Evolutionary conservation across 2,329 filamentous ascomycete species (phyloP).

Genomic region (Fusarium zealandicum): DNA sequence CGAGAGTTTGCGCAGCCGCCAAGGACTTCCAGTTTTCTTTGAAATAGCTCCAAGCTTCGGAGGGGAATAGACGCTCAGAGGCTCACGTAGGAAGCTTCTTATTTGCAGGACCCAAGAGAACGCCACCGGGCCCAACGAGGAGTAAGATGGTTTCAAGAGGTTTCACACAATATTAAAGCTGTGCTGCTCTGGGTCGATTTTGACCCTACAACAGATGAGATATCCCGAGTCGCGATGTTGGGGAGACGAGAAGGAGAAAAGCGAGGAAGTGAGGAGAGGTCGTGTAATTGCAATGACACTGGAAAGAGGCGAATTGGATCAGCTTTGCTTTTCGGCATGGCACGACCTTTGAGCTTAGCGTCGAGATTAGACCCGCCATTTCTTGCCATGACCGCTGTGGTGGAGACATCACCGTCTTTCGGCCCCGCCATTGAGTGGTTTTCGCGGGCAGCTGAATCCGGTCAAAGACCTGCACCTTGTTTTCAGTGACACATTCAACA

Average conservation of each 20-base stretch:
- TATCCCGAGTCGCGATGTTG: conserved; percentile 1
- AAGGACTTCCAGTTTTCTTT: conserved; percentile 4
- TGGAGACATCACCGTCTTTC: conserved; percentile 28
- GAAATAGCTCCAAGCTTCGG: conserved; percentile 10
- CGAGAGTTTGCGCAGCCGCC: conserved; percentile 3
- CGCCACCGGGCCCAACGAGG: conserved; percentile 19
- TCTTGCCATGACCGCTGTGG: conserved; percentile 13
- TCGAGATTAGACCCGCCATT: conserved; percentile 15
- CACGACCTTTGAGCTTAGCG: conserved; percentile 23
- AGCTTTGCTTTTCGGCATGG: conserved; percentile 27
- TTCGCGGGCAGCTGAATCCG: conserved; percentile 8
- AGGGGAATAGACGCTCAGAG: conserved; percentile 11
- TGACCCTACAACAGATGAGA: neutral
- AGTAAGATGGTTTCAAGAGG: conserved; percentile 15
- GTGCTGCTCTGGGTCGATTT: conserved; percentile 5
- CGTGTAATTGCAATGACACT: neutral
- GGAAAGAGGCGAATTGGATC: conserved; percentile 27
- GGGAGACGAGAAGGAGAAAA: neutral
- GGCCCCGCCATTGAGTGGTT: conserved; percentile 15
- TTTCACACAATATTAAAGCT: conserved; percentile 16
- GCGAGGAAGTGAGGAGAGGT: neutral
- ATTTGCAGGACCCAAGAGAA: conserved; percentile 16
- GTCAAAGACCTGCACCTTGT: conserved; percentile 8
- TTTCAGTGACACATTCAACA: neutral
- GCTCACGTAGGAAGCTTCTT: conserved; percentile 16